Evolutionary conservation across 2,329 filamentous ascomycete species (phyloP), one percentile per base, ranked within the genome.

Genomic region (Trichoderma semiorbis): DNA sequence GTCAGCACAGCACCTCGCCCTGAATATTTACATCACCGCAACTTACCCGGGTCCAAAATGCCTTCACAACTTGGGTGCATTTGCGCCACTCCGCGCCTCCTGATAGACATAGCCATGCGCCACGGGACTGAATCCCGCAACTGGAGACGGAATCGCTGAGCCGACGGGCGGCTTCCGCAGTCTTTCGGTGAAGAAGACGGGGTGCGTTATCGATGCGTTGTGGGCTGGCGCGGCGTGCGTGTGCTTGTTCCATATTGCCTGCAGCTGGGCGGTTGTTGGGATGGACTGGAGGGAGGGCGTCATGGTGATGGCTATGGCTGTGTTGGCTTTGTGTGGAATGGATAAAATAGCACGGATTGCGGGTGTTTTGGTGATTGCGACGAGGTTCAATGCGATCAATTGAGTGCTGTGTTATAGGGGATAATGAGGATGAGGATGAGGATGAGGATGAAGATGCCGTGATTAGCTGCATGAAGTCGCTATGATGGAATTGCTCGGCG

Each of bases 171-270:
- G 84, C 75, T 86, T 88, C 72, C 86, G 87, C 65, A 93, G 81
- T 66, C 85, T 85, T 34, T 88, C 84, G 0, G 91, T 92, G 82
- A 94, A 94, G 81, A 95, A 95, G 1, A 93, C 92, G 0, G 92
- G 92, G 75, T 95, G 92, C 30, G 88, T 83, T 50, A 84, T 85
- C 1, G 92, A 88, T 11, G 88, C 83, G 78, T 92, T 86, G 77
- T 86, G 87, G 6, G 77, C 73, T 24, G 57, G 55, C 55, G 66
- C 57, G 68, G 71, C 47, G 70, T 79, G 77, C 26, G 76, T 76
- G 57, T 77, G 77, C 26, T 76, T 76, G 57, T 77, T 75, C 77
- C 76, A 77, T 24, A 76, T 73, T 7, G 74, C 71, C 72, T 78
- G 76, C 67, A 78, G 74, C 57, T 64, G 69, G 21, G 72, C 30